Base-by-base conservation (phyloP, 1,139 yeast species). In the Saccharomycopsis hybrid region DNA sequence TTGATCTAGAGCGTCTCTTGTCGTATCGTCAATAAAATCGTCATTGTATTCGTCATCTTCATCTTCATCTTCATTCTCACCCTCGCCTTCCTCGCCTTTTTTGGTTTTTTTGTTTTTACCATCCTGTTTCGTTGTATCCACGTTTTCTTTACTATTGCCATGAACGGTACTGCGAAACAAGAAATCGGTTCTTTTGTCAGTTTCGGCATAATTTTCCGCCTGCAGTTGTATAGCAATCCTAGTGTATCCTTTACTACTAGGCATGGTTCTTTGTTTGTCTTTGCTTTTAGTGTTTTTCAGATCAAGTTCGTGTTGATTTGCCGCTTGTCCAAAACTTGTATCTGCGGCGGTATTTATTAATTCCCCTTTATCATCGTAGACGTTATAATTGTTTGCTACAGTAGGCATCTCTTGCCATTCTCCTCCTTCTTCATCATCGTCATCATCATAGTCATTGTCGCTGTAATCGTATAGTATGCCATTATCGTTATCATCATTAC, bases 211-310 rank as follows among this genome's bases (percentile, higher is more conserved):
- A 56, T 81, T 80, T 29, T 82, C 84, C 36, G 94, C 95, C 62
- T 92, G 97, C 53, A 78, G 84, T 59, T 89, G 95, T 2, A 85
- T 85, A 41, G 90, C 89, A 9, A 94, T 85, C 59, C 95, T 82
- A 1, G 98, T 92, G 62, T 94, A 92, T 0, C 95, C 97, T 13
- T 35, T 29, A 33, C 54, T 50, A 29, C 35, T 44, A 27, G 44
- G 47, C 35, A 67, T 63, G 28, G 29, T 40, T 46, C 65, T 27
- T 18, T n/a, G 39, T 13, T 39, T 36, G 40, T 18, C 36, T 40
- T 44, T 41, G 13, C 33, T 47, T 32, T 37, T 43, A 13, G 31
- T 31, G 27, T 9, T 36, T n/a, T 11, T 3, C n/a, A n/a, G n/a
- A n/a, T n/a, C n/a, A n/a, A n/a, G n/a, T 37, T 37, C 8, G 13